Base-by-base conservation (phyloP, 768 basidiomycete species). In the Mycena floridula region DNA sequence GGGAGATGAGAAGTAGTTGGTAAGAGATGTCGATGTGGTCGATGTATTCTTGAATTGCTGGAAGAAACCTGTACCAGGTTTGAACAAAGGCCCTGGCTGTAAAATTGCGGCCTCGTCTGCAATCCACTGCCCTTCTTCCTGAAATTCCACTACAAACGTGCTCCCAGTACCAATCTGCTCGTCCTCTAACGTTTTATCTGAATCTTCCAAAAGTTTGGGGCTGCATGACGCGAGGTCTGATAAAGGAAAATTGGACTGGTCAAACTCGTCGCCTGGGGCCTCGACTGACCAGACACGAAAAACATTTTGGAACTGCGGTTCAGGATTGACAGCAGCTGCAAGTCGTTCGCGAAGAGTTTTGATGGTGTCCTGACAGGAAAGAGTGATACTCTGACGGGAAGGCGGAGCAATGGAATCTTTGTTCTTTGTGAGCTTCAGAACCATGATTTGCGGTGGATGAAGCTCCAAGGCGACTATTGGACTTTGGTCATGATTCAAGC, bases 71-170 rank as follows among this genome's bases (percentile, higher is more conserved):
- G 13, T 18, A 35, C 18, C 18, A 35, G 32, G 18, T 13, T 35
- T 18, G 7, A 35, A 35, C 18, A 35, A 35, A 18, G 32, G 32
- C n/a, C 18, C 18, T 35, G 32, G 4, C 18, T 35, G 32, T 13
- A 18, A 7, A 3, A 35, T 35, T 7, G 25, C 8, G 24, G 48
- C 49, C 39, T 50, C 47, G 37, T 77, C 73, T 3, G 75, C 65
- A 18, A 81, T 55, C 87, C 87, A 91, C 15, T 67, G 66, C 35
- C 70, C 74, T n/a, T 68, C 54, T 26, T 64, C 57, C 54, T 79
- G 76, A 56, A 84, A 76, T 54, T 96, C 92, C n/a, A 92, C 76
- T 1, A 82, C 77, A 61, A 93, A 83, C 1, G 71, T 66, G 55
- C 92, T n/a, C n/a, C n/a, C n/a, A 2, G 70, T 67, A 46, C 77